These are phyloP conservation scores for Berkeleyomyces basicola DNA, from an alignment of 2,329 filamentous ascomycete genomes.

Conservation along the genomic window DNA sequence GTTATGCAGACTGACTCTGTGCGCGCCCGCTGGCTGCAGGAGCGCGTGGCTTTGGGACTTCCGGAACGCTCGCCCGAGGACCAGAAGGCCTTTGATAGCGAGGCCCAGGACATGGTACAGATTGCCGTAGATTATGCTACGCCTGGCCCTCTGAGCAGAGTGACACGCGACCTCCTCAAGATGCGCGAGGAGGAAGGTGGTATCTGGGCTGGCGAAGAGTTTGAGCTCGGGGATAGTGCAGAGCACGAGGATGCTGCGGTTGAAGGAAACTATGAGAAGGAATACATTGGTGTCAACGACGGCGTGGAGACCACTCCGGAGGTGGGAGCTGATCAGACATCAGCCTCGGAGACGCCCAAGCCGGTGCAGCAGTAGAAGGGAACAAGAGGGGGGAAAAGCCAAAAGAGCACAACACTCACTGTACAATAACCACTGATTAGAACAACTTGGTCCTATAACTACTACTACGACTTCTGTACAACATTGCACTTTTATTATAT, in stretches of 20 bases:
- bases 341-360: neutral
- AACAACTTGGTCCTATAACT: neutral
- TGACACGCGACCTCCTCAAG: conserved; percentile 25
- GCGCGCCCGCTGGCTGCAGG: conserved; percentile 44
- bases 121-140: conserved; percentile 28
- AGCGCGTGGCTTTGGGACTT: conserved; percentile 52
- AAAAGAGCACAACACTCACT: neutral
- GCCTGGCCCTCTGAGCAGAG: conserved; percentile 23
- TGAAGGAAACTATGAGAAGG: conserved; percentile 20
- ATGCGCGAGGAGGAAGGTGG: conserved; percentile 19
- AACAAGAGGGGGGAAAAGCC: neutral
- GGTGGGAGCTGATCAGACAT: neutral
- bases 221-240: conserved; percentile 29
- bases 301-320: conserved; percentile 7
- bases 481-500: neutral
- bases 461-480: neutral
- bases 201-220: conserved; percentile 21
- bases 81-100: conserved; percentile 19
- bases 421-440: neutral
- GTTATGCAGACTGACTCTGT: conserved; percentile 63
- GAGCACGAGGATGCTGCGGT: conserved; percentile 24
- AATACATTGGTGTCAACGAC: conserved; percentile 24
- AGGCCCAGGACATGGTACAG: conserved; percentile 24
- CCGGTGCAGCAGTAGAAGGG: neutral
- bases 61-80: conserved; percentile 23